Base-by-base conservation (phyloP, 75 land plant species). In the Cunninghamia lanceolata region DNA sequence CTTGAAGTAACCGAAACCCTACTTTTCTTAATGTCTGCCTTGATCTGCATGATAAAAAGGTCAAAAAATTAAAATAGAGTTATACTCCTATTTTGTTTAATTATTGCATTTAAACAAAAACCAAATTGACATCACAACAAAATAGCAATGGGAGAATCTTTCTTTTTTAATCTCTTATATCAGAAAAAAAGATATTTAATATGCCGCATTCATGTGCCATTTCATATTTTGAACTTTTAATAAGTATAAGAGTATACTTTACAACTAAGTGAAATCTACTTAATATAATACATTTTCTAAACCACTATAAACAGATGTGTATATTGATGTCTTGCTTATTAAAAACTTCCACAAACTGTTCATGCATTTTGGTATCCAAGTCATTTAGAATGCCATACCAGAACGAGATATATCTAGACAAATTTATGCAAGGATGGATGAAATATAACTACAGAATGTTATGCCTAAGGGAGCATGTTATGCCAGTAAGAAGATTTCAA, bases 11-110 rank as follows among this genome's bases (percentile, higher is more conserved):
- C 93, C 40, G 83, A 84, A 35, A 96, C 87, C 85, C 99, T 88
- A 92, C 99, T 96, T 32, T 91, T 87, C 88, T 94, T 96, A 76
- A 98, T 96, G 85, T 96, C 98, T 83, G 87, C 93, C 89, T 98
- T 98, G 39, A 96, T 91, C 99, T 98, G 95, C 80, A 88, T 36
- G 21, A 56, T 10, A 84, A 39, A 42, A 81, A 85, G 54, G 28
- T 47, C 21, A 34, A n/a, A 9, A 47, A 32, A 83, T n/a, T 52
- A 83, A 17, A 21, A 83, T 47, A 83, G 5, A 83, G 84, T 54
- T 53, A 83, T 39, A 56, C 25, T 28, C 63, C 52, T 3, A 42
- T n/a, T 80, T 80, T 80, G 16, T 45, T n/a, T 25, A 45, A 2
- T 28, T 80, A 43, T 80, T 42, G 82, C 82, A 80, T 80, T 45